Evolutionary conservation across 106 monocot genomes (phyloP).

Genomic region (Vanilla planifolia): DNA sequence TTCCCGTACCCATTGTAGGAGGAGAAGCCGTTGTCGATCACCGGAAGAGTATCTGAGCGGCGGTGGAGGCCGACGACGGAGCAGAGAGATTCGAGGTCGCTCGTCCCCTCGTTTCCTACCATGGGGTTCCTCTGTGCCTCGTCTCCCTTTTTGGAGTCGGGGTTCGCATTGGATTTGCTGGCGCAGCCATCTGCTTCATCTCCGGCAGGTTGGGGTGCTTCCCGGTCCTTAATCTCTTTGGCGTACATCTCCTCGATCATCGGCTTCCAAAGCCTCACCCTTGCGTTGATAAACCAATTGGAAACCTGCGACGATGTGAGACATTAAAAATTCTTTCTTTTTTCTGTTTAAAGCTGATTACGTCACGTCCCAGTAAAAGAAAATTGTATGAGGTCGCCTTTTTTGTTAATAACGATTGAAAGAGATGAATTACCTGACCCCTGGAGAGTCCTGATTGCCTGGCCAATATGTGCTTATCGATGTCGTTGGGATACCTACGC

Average conservation of each 20-base stretch:
- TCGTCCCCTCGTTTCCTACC: neutral
- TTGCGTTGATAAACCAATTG: slow-evolving; percentile 44
- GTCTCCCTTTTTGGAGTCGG: neutral
- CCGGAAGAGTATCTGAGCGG: neutral
- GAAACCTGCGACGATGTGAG: slow-evolving; percentile 21
- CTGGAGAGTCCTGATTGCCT: slow-evolving; percentile 44
- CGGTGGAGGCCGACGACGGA: neutral
- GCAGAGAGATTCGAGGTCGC: neutral
- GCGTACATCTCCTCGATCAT: slow-evolving; percentile 41
- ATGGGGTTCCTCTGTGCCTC: neutral
- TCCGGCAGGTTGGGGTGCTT: neutral
- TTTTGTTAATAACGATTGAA: neutral
- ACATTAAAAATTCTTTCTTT: neutral
- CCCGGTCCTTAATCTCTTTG: slow-evolving; percentile 18
- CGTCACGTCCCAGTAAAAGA: neutral
- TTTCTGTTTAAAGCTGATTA: neutral
- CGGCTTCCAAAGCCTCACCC: slow-evolving; percentile 41
- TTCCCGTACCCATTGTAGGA: neutral
- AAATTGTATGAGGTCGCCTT: neutral
- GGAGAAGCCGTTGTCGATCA: neutral
- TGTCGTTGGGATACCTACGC: slow-evolving; percentile 41
- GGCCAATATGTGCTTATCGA: slow-evolving; percentile 45
- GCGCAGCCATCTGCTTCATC: too few relatives aligned
- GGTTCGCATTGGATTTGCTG: neutral
- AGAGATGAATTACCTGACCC: slow-evolving; percentile 24